Percentiles rank a stretch among this genome's conserved stretches.
Conservation (phyloP, 225 moss, liverwort and hornwort species). For the Polytrichum formosum region DNA sequence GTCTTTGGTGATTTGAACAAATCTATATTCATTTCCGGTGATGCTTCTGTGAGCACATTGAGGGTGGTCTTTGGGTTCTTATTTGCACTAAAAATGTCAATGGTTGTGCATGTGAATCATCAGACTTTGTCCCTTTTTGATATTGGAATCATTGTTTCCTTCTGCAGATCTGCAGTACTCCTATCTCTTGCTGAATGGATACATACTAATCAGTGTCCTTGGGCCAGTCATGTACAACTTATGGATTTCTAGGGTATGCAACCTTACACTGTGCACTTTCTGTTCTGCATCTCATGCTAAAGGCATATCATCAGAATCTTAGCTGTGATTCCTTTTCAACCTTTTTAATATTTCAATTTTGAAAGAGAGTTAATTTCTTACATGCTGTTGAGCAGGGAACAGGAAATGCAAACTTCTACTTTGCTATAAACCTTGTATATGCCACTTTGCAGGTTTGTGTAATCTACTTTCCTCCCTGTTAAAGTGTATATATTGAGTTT, state of each 20-base stretch:
- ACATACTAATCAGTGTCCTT: slow-evolving; percentile 72
- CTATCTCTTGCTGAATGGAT: slow-evolving; percentile 77
- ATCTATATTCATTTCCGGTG: neutral
- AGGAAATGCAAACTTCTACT: slow-evolving; percentile 96
- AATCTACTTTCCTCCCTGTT: slow-evolving; percentile 7
- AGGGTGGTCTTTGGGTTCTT: neutral
- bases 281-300: too few species aligned
- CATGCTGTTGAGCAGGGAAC: slow-evolving; percentile 58
- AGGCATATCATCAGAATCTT: too few species aligned
- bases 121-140: slow-evolving; percentile 1
- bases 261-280: neutral
- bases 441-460: slow-evolving; percentile 73
- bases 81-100: slow-evolving; percentile 5
- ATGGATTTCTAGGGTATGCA: slow-evolving; percentile 87
- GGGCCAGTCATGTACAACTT: slow-evolving; percentile 96
- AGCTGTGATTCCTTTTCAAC: too few species aligned
- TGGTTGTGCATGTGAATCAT: neutral
- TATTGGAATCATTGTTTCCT: slow-evolving; percentile 4
- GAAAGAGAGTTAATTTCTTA: too few species aligned
- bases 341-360: too few species aligned
- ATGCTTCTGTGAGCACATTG: neutral
- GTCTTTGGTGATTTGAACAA: neutral
- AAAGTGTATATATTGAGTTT: too few species aligned
- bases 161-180: slow-evolving; percentile 73
- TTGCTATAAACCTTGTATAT: slow-evolving; percentile 83